A percentile compares a stretch with the other conserved stretches of the same genome.
These are phyloP conservation scores for Phytopythium cucurbitacearum DNA, from an alignment of 352 stramenopile species.

Conservation along the genomic window DNA sequence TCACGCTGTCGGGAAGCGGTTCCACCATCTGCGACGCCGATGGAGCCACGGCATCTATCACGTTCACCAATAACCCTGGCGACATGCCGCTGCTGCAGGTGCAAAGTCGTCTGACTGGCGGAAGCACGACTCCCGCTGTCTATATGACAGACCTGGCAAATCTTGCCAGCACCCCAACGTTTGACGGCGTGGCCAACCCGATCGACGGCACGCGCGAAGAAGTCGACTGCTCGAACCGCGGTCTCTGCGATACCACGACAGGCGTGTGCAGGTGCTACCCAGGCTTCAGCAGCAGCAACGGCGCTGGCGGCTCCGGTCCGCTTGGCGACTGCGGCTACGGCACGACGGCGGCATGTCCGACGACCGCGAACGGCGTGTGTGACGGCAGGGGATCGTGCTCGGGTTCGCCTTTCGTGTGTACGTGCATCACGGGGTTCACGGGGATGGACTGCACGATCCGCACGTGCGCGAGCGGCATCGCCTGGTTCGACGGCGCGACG, in stretches of 20 bases:
- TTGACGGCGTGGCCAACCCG: conserved; percentile 8
- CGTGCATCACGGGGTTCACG: conserved; percentile 54
- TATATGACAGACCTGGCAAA: conserved; percentile 11
- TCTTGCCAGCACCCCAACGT: not conserved
- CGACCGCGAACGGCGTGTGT: conserved; percentile 26
- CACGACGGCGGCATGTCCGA: conserved; percentile 29
- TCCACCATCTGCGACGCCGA: conserved; percentile 29
- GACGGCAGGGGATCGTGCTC: conserved; percentile 48
- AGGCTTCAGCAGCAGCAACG: conserved; percentile 60
- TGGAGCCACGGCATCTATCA: conserved; percentile 46
- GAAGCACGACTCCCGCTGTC: not conserved
- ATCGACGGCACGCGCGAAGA: conserved; percentile 46
- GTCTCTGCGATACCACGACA: conserved; percentile 46
- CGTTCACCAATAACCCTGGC: conserved; percentile 69
- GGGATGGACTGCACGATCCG: conserved; percentile 53
- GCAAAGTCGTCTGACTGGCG: conserved; percentile 33
- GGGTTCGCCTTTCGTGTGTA: conserved; percentile 34
- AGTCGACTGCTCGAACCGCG: conserved; percentile 83
- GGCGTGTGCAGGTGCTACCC: conserved; percentile 68
- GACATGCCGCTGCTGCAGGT: conserved; percentile 47
- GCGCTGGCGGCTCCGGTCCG: conserved; percentile 26
- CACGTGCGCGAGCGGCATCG: conserved; percentile 41
- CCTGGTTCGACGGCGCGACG: conserved; percentile 69
- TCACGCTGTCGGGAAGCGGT: conserved; percentile 14
- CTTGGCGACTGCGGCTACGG: conserved; percentile 48